Base-by-base conservation (phyloP, 805 yeast species). In the Yueomyces sp. region DNA sequence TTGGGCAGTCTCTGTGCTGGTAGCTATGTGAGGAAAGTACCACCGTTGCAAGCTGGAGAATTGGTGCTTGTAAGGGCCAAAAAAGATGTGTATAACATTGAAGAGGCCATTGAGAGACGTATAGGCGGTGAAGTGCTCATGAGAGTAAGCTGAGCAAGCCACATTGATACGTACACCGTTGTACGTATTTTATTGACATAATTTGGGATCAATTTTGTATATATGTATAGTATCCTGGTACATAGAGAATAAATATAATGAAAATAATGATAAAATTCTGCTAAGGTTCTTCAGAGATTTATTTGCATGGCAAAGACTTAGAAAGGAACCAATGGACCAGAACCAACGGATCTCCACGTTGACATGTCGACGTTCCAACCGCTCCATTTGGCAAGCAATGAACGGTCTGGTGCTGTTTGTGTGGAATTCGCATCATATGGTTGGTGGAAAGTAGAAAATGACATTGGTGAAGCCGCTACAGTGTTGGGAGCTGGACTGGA, bases 321-420 rank as follows among this genome's bases (percentile, higher is more conserved):
- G 38, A 70, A 54, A 40, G 76, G 77, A 11, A 80, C 65, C 4
- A 72, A 56, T 3, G 84, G 79, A 2, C 87, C 87, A 42, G 72
- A 65, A 1, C 85, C 86, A 19, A 76, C 67, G 42, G 79, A 73
- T 55, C 81, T 72, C 96, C 96, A 88, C 11, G 59, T 53, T 28
- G 85, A 72, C 94, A 88, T 84, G 55, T 88, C 95, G 3, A 86
- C 73, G 55, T 81, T 85, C 87, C 88, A 88, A 41, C 76, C 78
- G 50, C 77, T 79, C 94, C 94, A 88, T 50, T 76, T 77, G 56
- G 70, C 67, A 50, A 88, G 62, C 52, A 76, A 78, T 30, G 6
- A 6, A 9, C 72, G 71, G 5, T 76, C 50, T 57, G 51, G 53
- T 52, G 40, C 51, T 31, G 40, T 4, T 50, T 45, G 37, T 11